These are phyloP conservation scores for Athelia psychrophila DNA, from an alignment of 1,284 basidiomycete species.

Conservation along the genomic window DNA sequence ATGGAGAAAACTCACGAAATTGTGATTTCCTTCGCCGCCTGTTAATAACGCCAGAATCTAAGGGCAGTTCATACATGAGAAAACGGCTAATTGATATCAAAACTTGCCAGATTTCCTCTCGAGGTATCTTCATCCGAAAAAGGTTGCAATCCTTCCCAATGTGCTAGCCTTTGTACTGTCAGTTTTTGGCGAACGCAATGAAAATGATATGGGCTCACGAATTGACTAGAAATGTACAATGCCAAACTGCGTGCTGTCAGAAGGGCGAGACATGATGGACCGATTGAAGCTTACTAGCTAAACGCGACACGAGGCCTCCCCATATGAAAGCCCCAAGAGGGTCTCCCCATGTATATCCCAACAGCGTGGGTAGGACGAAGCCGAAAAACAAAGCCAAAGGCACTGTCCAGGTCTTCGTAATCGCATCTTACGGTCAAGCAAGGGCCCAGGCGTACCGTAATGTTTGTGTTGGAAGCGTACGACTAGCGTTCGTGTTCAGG, in stretches of 20 bases:
- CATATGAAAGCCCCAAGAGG: constrained; percentile 64
- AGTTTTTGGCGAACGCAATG: not conserved
- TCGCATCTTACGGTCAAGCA: no score
- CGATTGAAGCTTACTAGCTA: constrained; percentile 50
- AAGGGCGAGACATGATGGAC: not conserved
- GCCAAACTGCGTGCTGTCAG: constrained; percentile 51
- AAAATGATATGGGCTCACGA: constrained; percentile 43
- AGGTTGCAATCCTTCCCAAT: constrained; percentile 76
- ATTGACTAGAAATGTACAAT: constrained; percentile 79
- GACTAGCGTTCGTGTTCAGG: constrained; percentile 40
- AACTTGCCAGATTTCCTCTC: constrained; percentile 61
- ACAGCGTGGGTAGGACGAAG: constrained; percentile 50
- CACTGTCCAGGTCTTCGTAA: constrained; percentile 31
- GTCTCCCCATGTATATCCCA: constrained; percentile 61
- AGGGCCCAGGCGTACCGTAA: constrained; percentile 45
- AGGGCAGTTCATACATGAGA: not conserved
- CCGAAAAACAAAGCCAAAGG: constrained; percentile 59
- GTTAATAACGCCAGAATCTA: constrained; percentile 71
- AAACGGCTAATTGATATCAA: not conserved
- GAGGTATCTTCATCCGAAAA: constrained; percentile 81
- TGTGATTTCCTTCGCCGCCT: constrained; percentile 78
- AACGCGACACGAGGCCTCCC: constrained; percentile 60
- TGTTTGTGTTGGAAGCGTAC: constrained; percentile 72
- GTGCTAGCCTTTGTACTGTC: constrained; percentile 47
- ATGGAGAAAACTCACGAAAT: constrained; percentile 52